These are phyloP conservation scores for Eucalyptus coolabah DNA, from an alignment of 345 rosid species.

Conservation along the genomic window DNA sequence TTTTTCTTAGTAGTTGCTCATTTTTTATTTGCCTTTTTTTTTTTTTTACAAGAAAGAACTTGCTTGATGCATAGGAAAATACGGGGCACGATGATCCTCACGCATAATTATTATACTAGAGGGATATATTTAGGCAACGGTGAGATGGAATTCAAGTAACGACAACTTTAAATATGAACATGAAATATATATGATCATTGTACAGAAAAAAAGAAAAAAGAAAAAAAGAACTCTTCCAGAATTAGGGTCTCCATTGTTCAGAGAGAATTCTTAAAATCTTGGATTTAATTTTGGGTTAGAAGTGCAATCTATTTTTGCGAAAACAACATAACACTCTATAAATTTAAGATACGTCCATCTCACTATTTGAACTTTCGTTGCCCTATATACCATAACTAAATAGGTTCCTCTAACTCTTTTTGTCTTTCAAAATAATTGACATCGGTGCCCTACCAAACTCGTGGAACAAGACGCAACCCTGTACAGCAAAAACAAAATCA, in stretches of 20 bases:
- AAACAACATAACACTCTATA: background rate
- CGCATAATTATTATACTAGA: background rate
- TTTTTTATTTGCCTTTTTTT: background rate
- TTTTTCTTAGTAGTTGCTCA: background rate
- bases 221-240: background rate
- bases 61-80: background rate
- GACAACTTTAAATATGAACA: background rate
- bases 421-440: background rate
- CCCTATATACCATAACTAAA: background rate
- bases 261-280: background rate
- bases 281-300: background rate
- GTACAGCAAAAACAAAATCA: background rate
- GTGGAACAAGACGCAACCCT: background rate
- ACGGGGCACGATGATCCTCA: background rate
- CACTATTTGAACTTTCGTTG: background rate
- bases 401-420: background rate
- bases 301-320: background rate
- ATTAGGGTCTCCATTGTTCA: background rate
- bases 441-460: background rate
- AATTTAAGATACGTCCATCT: background rate
- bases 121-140: background rate
- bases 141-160: background rate
- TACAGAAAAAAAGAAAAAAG: background rate
- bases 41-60: background rate
- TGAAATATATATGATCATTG: background rate